These are phyloP conservation scores for Musa beccarii DNA, from an alignment of 176 grass and related monocot species.

Conservation along the genomic window DNA sequence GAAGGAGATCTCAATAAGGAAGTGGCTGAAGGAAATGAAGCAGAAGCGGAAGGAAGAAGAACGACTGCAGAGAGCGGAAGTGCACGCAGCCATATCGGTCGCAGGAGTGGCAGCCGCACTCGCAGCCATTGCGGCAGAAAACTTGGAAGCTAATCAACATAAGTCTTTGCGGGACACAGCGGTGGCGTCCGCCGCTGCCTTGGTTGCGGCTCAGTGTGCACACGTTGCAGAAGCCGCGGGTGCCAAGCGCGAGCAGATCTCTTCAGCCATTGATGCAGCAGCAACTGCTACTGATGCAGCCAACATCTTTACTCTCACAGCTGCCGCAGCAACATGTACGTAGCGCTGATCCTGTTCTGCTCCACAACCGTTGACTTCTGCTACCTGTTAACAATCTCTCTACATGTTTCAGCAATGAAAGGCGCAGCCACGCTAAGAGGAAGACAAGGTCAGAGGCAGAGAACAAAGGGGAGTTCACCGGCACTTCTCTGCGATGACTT, in stretches of 20 bases:
- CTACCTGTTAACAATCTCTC: background rate
- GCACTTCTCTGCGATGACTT: conserved; percentile 37
- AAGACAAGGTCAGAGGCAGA: conserved; percentile 38
- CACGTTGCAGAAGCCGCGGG: conserved; percentile 78
- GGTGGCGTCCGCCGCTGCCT: conserved; percentile 63
- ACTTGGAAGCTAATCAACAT: conserved; percentile 20
- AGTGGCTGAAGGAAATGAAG: conserved; percentile 95
- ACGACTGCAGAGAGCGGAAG: conserved; percentile 66
- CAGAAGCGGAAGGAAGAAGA: conserved; percentile 81
- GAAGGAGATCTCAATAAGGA: conserved; percentile 71
- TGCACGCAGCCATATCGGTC: conserved; percentile 77
- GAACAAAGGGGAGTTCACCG: conserved; percentile 30
- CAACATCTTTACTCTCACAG: conserved; percentile 82
- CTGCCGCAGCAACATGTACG: conserved; percentile 53
- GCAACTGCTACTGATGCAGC: conserved; percentile 57
- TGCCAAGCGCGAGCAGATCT: conserved; percentile 60
- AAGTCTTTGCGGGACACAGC: conserved; percentile 43
- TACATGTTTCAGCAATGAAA: conserved; percentile 47
- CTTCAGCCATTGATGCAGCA: conserved; percentile 50
- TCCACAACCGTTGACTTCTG: background rate
- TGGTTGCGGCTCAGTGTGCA: conserved; percentile 76
- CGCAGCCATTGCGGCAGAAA: conserved; percentile 73
- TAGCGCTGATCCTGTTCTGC: background rate
- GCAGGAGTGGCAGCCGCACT: conserved; percentile 80
- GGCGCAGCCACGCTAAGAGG: conserved; percentile 65